Conservation (phyloP, 371 early-diverging fungal species). For the Mortierella sp. region DNA sequence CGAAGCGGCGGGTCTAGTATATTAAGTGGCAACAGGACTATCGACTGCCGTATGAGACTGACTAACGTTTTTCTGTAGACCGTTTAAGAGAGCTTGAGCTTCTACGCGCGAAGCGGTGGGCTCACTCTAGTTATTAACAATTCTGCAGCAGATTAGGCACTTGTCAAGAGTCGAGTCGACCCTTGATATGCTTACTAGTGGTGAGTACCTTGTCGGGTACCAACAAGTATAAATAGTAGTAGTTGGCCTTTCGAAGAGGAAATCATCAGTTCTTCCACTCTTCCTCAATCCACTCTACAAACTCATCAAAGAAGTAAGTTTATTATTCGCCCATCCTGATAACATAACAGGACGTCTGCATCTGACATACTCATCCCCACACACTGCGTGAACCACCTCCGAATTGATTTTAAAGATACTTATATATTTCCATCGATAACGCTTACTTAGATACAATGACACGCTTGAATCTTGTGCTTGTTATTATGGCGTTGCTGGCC, state of each 20-base stretch:
- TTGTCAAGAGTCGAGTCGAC: no score
- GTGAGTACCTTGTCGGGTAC: background rate
- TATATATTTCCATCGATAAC: conserved; percentile 10
- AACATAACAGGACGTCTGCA: background rate
- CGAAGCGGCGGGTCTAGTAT: background rate
- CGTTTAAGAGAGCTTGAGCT: background rate
- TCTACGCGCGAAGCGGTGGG: background rate
- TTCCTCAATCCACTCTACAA: background rate
- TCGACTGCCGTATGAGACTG: background rate
- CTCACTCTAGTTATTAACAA: background rate
- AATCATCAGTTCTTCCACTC: background rate
- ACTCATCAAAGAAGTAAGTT: background rate
- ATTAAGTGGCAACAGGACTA: background rate
- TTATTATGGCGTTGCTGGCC: conserved; percentile 16
- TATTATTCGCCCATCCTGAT: background rate
- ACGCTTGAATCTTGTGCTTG: background rate
- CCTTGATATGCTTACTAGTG: background rate
- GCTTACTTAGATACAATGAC: background rate
- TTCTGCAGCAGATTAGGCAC: no score
- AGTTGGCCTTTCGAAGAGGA: background rate
- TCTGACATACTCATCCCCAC: conserved; percentile 11
- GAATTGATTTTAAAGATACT: conserved; percentile 13
- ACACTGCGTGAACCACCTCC: conserved; percentile 18
- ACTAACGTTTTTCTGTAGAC: background rate
- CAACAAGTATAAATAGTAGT: conserved; percentile 1